Percentiles rank a stretch among this genome's conserved stretches.
Conservation (phyloP, 148 eudicot species). For the Amaranthus palmeri region DNA sequence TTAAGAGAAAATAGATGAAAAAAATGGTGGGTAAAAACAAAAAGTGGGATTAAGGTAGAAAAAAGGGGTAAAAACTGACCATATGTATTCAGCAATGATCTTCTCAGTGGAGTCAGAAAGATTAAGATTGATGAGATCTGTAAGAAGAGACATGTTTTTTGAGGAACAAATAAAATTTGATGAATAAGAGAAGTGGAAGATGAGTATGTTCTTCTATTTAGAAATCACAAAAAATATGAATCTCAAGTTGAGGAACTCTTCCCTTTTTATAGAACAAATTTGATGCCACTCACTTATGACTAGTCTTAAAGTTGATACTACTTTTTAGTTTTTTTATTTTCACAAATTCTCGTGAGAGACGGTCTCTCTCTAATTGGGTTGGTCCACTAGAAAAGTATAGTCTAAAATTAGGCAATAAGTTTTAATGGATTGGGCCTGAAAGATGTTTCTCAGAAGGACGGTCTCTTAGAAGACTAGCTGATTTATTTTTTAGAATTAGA, state of each 20-base stretch:
- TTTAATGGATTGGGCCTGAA: too few relatives aligned
- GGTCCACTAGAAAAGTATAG: too few relatives aligned
- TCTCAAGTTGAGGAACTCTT: neutral
- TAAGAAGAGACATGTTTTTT: conserved; percentile 29
- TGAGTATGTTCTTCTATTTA: neutral
- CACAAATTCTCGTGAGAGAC: too few relatives aligned
- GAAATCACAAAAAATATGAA: neutral
- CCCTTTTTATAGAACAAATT: neutral
- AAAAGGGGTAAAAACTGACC: conserved; percentile 26
- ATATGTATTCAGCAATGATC: conserved; percentile 62
- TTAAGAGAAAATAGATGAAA: conserved; percentile 10
- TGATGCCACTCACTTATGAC: too few relatives aligned
- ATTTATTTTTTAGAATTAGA: too few relatives aligned
- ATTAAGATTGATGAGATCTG: conserved; percentile 49
- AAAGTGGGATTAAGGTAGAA: neutral
- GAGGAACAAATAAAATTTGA: neutral
- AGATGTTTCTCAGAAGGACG: too few relatives aligned
- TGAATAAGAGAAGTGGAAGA: neutral
- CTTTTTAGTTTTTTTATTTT: too few relatives aligned
- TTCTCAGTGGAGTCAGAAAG: conserved; percentile 49
- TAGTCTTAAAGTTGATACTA: too few relatives aligned
- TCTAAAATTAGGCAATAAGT: too few relatives aligned
- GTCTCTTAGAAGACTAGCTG: too few relatives aligned
- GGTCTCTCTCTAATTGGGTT: too few relatives aligned
- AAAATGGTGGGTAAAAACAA: neutral